Base-by-base conservation (phyloP, 305 asterid genomes). In the Striga hermonthica region DNA sequence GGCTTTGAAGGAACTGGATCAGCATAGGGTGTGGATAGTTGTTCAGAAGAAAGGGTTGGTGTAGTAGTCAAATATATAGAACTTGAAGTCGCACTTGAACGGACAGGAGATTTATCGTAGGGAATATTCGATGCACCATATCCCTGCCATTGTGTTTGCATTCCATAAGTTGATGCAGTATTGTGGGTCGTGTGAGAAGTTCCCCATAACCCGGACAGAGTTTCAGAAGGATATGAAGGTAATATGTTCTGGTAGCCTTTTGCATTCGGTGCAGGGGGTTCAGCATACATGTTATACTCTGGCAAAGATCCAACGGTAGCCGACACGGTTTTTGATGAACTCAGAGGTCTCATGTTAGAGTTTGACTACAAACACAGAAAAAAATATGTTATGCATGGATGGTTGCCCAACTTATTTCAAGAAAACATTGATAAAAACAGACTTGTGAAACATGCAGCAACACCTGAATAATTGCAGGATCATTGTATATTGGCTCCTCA, bases 381-480 rank as follows among this genome's bases (percentile, higher is more conserved):
- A 62, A 37, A 43, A 15, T 4, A 31, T 7, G 63, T 74, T 22
- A 69, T n/a, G 61, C 38, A 49, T 65, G 58, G 56, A 22, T 22
- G 31, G 31, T 22, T 7, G 36, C 7, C 60, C 59, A 68, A 40
- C 62, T 6, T 59, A 10, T 69, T 22, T 44, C 15, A 71, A 60
- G 39, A 9, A 56, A 71, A n/a, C 9, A 35, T 39, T 11, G 49
- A 14, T 31, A 49, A 49, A 9, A 60, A 43, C 15, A 35, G 39
- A 22, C 39, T 57, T 39, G 45, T 44, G 44, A 74, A 67, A 49
- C 22, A 58, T 28, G 55, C 49, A 15, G 11, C 49, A 63, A 55
- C 68, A 89, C 95, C 93, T 87, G 83, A 76, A 87, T 87, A 72
- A 87, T 82, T 13, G 95, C 94, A 69, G 93, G 94, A 65, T 89